Evolutionary conservation across 768 basidiomycete genomes (phyloP).

Genomic region (Amanita rimosa): DNA sequence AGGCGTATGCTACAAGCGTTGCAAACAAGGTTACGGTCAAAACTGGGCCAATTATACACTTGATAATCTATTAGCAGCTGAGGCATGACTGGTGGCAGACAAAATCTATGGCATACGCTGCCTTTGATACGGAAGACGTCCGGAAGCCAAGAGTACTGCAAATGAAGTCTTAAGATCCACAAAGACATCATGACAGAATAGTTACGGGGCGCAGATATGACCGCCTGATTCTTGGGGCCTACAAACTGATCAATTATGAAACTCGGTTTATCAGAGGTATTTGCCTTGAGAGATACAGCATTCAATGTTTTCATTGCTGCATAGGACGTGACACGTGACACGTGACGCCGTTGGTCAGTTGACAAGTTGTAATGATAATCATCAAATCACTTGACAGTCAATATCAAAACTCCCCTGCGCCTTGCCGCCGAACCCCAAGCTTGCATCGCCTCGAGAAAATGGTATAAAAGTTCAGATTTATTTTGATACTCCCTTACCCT

Average conservation of each 20-base stretch:
- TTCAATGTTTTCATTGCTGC: not conserved
- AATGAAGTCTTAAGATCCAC: not conserved
- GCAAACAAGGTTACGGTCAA: constrained; percentile 76
- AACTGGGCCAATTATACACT: constrained; percentile 69
- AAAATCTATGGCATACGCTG: constrained; percentile 39
- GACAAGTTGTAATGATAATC: too few relatives aligned
- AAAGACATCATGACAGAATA: not conserved
- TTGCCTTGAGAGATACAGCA: not conserved
- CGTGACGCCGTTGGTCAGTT: too few relatives aligned
- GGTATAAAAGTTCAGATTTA: too few relatives aligned
- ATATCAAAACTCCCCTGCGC: too few relatives aligned
- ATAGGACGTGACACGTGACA: not conserved
- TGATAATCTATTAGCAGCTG: constrained; percentile 42
- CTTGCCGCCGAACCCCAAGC: too few relatives aligned
- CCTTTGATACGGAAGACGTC: constrained; percentile 80
- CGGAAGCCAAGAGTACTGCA: constrained; percentile 80
- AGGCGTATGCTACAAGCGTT: constrained; percentile 44
- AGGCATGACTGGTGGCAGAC: constrained; percentile 6
- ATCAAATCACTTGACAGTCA: too few relatives aligned
- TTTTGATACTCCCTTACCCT: too few relatives aligned
- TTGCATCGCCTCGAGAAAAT: too few relatives aligned
- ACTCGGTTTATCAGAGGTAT: not conserved
- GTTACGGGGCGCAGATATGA: constrained; percentile 40
- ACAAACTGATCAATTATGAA: not conserved
- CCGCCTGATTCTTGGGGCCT: constrained; percentile 37